Percentiles rank a stretch among this genome's conserved stretches.
phyloP scores from a whole-genome alignment of 2,329 filamentous ascomycete genomes.

The Penicillium sp. region DNA sequence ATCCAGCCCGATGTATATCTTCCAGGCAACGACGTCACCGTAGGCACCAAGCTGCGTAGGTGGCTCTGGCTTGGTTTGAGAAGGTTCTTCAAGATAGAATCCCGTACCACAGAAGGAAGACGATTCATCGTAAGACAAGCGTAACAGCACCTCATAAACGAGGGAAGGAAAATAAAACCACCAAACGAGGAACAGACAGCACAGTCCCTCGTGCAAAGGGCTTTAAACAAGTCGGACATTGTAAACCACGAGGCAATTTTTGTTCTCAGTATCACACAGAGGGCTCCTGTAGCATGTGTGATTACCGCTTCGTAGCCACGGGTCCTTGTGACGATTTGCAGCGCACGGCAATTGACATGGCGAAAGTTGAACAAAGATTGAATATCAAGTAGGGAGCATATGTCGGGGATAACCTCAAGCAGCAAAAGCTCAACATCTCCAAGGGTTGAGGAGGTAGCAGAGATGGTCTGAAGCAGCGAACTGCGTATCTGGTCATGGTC shows the following conservation, averaged over 20 bases:
- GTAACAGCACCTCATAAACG: background rate
- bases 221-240: background rate
- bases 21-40: background rate
- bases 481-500: background rate
- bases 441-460: background rate
- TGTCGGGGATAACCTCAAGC: background rate
- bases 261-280: too few relatives aligned
- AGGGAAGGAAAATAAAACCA: background rate
- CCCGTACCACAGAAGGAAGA: background rate
- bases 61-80: background rate
- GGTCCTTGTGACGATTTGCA: background rate
- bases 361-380: background rate
- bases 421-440: background rate
- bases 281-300: background rate
- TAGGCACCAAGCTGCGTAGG: background rate
- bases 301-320: background rate
- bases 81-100: background rate
- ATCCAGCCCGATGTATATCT: background rate
- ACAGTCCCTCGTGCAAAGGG: background rate
- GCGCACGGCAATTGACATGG: background rate
- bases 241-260: background rate
- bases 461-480: background rate
- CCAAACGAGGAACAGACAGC: background rate
- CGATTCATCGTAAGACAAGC: background rate
- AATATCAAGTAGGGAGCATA: background rate